phyloP scores from a whole-genome alignment of 1,284 basidiomycete species.

The Tilletiaria anomala region DNA sequence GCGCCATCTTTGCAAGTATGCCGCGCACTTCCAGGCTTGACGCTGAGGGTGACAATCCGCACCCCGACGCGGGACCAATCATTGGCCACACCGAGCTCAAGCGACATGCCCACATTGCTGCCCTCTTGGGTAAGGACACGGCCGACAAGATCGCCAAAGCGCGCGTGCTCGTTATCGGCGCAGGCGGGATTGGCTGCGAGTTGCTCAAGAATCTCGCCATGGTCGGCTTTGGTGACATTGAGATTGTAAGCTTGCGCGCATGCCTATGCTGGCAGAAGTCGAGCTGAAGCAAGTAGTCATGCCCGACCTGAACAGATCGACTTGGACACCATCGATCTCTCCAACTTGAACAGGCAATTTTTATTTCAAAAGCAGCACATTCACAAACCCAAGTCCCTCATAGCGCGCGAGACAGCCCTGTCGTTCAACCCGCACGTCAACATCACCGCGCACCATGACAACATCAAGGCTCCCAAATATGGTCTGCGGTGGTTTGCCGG shows the following conservation, averaged over 20 bases:
- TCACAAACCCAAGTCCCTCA: slow-evolving; percentile 85
- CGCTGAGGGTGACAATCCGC: too few species aligned
- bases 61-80: too few species aligned
- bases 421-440: slow-evolving; percentile 82
- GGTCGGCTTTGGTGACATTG: slow-evolving; percentile 80
- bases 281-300: not conserved
- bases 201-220: slow-evolving; percentile 89
- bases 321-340: slow-evolving; percentile 95
- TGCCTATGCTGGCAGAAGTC: too few species aligned
- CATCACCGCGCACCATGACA: slow-evolving; percentile 79
- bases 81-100: too few species aligned
- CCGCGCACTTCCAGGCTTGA: too few species aligned
- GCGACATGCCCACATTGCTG: not conserved
- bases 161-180: slow-evolving; percentile 68
- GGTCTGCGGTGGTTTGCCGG: slow-evolving; percentile 74
- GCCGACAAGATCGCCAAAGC: slow-evolving; percentile 4
- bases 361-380: slow-evolving; percentile 95
- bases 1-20: too few species aligned
- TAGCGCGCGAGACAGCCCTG: slow-evolving; percentile 74
- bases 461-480: slow-evolving; percentile 87
- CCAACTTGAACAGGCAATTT: slow-evolving; percentile 95
- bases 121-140: not conserved
- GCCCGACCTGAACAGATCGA: slow-evolving; percentile 49
- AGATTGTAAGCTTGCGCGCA: slow-evolving; percentile 46
- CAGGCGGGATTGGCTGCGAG: slow-evolving; percentile 95